A percentile compares a stretch with the other conserved stretches of the same genome.
Evolutionary conservation across 2,329 filamentous ascomycete species (phyloP).

Genomic region (Hymenoscyphus scutula): DNA sequence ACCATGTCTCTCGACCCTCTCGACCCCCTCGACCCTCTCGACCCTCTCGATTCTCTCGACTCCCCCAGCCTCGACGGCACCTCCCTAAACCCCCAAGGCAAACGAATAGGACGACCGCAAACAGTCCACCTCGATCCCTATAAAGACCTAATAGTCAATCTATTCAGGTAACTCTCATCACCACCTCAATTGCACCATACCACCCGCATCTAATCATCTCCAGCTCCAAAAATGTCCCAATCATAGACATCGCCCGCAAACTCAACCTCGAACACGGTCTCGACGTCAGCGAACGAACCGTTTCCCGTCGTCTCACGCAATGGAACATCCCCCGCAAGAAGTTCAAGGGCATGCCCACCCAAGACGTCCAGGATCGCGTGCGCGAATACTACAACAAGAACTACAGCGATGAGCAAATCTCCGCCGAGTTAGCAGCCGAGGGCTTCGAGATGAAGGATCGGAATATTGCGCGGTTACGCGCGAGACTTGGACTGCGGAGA

Average conservation of each 20-base stretch:
- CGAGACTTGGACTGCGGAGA: conserved; percentile 33
- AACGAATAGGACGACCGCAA: conserved; percentile 26
- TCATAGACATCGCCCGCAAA: conserved; percentile 31
- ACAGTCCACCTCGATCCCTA: conserved; percentile 30
- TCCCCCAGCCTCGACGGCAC: too few relatives aligned
- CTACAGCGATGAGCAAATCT: conserved; percentile 34
- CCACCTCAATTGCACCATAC: background rate
- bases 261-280: conserved; percentile 32
- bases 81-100: background rate
- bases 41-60: too few relatives aligned
- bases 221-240: conserved; percentile 25
- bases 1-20: too few relatives aligned
- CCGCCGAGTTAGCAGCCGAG: conserved; percentile 26
- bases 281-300: conserved; percentile 32
- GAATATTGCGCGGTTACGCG: conserved; percentile 30
- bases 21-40: too few relatives aligned
- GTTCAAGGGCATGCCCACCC: conserved; percentile 23
- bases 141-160: conserved; percentile 31
- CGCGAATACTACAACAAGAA: conserved; percentile 34
- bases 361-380: conserved; percentile 30
- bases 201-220: background rate
- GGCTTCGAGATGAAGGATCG: conserved; percentile 32
- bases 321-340: conserved; percentile 34
- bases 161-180: conserved; percentile 25
- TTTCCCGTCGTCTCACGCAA: conserved; percentile 30